Evolutionary conservation across 192 early-diverging fungal genomes (phyloP), one percentile per base, ranked within the genome.

Genomic region (Gaertneriomyces semiglobifer): DNA sequence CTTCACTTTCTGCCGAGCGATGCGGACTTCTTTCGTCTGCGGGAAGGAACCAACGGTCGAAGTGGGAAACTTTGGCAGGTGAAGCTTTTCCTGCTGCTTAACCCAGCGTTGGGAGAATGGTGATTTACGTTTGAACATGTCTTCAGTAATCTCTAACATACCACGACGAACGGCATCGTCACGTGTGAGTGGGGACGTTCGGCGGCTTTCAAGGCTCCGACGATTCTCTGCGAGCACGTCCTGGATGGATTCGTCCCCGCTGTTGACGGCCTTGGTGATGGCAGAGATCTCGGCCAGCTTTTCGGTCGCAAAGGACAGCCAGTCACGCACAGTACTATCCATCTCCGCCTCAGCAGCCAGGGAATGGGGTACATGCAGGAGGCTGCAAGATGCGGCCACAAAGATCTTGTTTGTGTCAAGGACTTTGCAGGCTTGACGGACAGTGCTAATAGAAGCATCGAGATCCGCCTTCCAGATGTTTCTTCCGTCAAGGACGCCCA

Each of bases 1-100:
- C 85, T 89, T 92, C 82, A 88, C 83, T 81, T 93, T 89, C 56
- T 88, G 86, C 74, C 96, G 96, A 38, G 89, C 88, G 69, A 88
- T 73, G 81, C 96, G 95, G 56, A 98, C 91, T 77, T 95, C 94
- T 71, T 91, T 92, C 63, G 95, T 97, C 77, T 98, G 96, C 48
- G 96, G 96, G 90, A 97, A 98, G 25, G 94, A 96, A 19, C 96
- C 96, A 64, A 98, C 90, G 62, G 96, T 97, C 65, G 96, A 98
- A 43, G 96, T 97, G 20, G 96, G 94, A 86, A 93, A 97, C 54
- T 82, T 69, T 19, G 95, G 96, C 54, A 97, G 85, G 63, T 90
- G 87, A 63, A 93, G 87, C 25, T 88, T 81, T 14, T 58, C 78
- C 67, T 83, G 83, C 79, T 97, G 96, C 63, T 77, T 76, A 39